Evolutionary conservation across 1,284 basidiomycete species (phyloP), one percentile per base, ranked within the genome.

Genomic region (Sutorius eximius): DNA sequence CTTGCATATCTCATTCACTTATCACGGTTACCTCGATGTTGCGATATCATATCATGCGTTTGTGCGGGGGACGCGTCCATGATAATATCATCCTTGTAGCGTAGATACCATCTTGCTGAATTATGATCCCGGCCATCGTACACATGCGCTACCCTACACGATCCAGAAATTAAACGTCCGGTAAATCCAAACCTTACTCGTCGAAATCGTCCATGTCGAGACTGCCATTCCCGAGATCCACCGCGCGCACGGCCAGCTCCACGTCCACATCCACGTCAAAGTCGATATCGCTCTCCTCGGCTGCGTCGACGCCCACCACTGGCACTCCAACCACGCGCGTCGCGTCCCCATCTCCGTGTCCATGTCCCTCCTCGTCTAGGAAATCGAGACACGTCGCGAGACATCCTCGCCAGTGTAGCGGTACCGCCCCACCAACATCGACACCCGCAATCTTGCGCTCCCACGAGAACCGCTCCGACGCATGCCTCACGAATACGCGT

Each of bases 371-470:
- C 9, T 37, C 58, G 34, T 75, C 75, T 58, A 91, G 68, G 63
- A 85, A 87, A 44, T 77, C 74, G 57, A 91, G 66, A 67, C 89
- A 91, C 0, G 82, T 83, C 49, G 56, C 59, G 29, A 69, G 66
- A 66, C 88, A 91, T 0, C 88, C 89, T 22, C 85, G 73, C 87
- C 88, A 91, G 50, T 75, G 68, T 37, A 91, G 56, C n/a, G 87
- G 85, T 11, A 87, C 83, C 3, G 71, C 60, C 13, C 77, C 77
- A 12, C 82, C 82, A 0, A 87, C 72, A 10, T 73, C 66, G 30
- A 77, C 73, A 5, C 82, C 82, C 0, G 81, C 84, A 40, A 89
- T 69, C 13, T 60, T 69, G 3, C 68, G 72, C 65, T 84, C 85
- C 88, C 89, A 91, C 5, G 83, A 81, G 57, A 78, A 79, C 43